Evolutionary conservation across 2,329 filamentous ascomycete genomes (phyloP).

Genomic region (Cordyceps tenuipes): DNA sequence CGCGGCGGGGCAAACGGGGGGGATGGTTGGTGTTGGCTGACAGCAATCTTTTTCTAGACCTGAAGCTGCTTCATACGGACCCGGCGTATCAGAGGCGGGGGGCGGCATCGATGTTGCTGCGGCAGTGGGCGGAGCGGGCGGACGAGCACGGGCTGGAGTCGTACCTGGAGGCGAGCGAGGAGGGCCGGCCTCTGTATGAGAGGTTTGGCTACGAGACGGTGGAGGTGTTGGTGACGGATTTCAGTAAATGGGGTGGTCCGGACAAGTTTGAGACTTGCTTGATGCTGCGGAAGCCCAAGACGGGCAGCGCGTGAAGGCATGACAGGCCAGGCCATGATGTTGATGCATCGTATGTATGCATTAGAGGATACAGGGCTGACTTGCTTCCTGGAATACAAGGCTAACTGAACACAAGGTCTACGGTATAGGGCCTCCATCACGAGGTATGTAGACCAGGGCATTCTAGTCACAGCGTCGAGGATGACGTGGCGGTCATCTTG

Average conservation of each 20-base stretch:
- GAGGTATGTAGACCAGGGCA: neutral
- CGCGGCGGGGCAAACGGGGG: no score
- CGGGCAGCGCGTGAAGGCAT: neutral
- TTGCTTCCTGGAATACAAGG: no score
- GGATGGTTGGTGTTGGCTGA: no score
- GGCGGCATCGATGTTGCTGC: slow-evolving; percentile 26
- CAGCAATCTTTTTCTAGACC: slow-evolving; percentile 19
- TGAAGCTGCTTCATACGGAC: slow-evolving; percentile 31
- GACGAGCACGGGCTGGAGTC: slow-evolving; percentile 27
- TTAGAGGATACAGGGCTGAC: no score
- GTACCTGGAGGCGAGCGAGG: slow-evolving; percentile 28
- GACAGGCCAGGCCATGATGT: neutral
- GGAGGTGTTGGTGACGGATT: slow-evolving; percentile 19
- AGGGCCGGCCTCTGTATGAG: slow-evolving; percentile 26
- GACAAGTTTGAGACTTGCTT: slow-evolving; percentile 9
- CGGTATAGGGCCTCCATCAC: neutral
- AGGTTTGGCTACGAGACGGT: slow-evolving; percentile 28
- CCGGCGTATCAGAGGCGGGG: slow-evolving; percentile 29
- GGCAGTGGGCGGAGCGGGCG: slow-evolving; percentile 28
- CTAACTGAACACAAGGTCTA: no score
- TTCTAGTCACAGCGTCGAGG: neutral
- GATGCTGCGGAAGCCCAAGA: slow-evolving; percentile 8
- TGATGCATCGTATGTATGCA: neutral
- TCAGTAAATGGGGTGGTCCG: slow-evolving; percentile 23
- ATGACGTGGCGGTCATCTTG: neutral